Base-by-base conservation (phyloP, 2,329 filamentous ascomycete genomes). In the Aureobasidium melanogenum region DNA sequence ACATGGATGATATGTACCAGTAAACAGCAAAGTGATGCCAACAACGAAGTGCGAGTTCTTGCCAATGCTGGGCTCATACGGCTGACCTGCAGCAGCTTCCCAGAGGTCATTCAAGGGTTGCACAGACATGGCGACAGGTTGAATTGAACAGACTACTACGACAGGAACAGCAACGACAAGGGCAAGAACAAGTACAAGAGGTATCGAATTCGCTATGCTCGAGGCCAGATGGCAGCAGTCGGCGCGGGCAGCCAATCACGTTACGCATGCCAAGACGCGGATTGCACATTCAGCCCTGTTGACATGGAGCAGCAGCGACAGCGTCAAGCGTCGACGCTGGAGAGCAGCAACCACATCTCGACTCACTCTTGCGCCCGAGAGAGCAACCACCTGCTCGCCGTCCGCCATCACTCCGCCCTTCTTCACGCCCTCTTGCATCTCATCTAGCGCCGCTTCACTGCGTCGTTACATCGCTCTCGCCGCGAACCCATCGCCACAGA, bases 61-160 rank as follows among this genome's bases (percentile, higher is more conserved):
- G 74, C 83, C 83, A 69, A 97, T 78, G 62, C 85, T 73, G 64
- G 93, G 91, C 69, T 86, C 77, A 79, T 94, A 97, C 65, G 91
- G 90, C 79, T 85, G 89, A 82, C 85, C 84, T 76, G 89, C 84
- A 79, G 92, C 89, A 82, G 90, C 89, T 82, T 95, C 88, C 93
- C 93, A 97, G 79, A 96, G 83, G 76, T 94, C 86, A 77, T 88
- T 72, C 55, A 80, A 86, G 76, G 96, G 80, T 81, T 89, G 90
- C 72, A 86, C 84, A 84, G 88, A 87, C 86, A 89, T 89, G 51
- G 64, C 61, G 61, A 60, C 89, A 48, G 64, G 43, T 52, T 50
- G 19, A 43, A 51, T 50, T 51, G 54, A 7, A 47, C 15, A 47
- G 43, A 47, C 19, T 26, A 56, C 52, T 28, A 56, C 48, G 22